Base-by-base conservation (phyloP, 169 alveolate genomes). In the Fabrea salina region DNA sequence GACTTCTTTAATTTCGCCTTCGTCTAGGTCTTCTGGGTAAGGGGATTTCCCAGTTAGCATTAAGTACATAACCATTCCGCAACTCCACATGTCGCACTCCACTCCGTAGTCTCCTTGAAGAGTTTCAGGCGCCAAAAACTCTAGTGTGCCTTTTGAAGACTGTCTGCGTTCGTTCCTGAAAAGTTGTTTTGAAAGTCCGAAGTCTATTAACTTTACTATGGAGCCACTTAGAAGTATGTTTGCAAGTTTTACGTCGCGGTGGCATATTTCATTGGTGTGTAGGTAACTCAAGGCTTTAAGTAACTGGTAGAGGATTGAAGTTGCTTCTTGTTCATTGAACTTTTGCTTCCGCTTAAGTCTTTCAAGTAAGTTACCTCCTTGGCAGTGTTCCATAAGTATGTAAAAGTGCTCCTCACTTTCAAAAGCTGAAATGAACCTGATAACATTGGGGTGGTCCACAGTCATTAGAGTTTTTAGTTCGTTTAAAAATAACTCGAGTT, bases 181-280 rank as follows among this genome's bases (percentile, higher is more conserved):
- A 30, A n/a, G 47, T 6, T 30, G 4, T n/a, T 58, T 58, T 22
- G 71, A 58, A 27, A 58, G 41, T 5, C 71, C 71, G n/a, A 58
- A 58, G 33, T 58, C 71, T 30, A 58, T 58, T 22, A 58, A 16
- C n/a, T 58, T 58, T 6, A 58, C 19, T 22, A 30, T 35, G 2
- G 71, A 27, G 33, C 33, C 41, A 5, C 19, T 43, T 66, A 89
- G 72, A 33, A 92, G 74, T 59, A 92, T 79, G 80, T 92, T 92
- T 75, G 89, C 96, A 6, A 93, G 96, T 33, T 92, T 92, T 77
- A 91, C 49, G 82, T 91, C 95, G 25, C 95, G 47, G 66, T 91
- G 95, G 27, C 71, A 58, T 2, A 58, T 58, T 3, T 43, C 71
- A 30, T 93, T 91, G 35, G 89, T 84, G 78, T 96, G 98, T 61